These are phyloP conservation scores for Syzygium syzygioides DNA, from an alignment of 441 rosid genomes.

Conservation along the genomic window DNA sequence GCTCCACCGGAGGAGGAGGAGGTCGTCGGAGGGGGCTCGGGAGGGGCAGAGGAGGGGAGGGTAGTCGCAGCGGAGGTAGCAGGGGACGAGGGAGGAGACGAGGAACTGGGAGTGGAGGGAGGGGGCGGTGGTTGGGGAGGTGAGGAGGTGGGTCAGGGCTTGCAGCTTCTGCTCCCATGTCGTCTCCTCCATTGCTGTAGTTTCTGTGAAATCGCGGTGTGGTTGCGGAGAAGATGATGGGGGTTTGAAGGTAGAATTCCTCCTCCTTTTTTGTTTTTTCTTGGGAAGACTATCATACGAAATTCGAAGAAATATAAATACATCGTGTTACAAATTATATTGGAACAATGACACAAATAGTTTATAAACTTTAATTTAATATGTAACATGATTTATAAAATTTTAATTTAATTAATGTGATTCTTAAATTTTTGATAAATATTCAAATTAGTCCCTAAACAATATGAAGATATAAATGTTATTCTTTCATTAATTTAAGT, in stretches of 20 bases:
- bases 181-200: conserved; percentile 32
- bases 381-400: no score
- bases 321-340: no score
- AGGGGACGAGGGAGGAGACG: conserved; percentile 48
- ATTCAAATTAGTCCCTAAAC: no score
- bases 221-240: background rate
- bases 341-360: no score
- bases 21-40: conserved; percentile 17
- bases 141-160: conserved; percentile 68
- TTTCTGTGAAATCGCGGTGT: background rate
- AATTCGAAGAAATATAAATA: no score
- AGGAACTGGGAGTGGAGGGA: conserved; percentile 69
- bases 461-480: no score
- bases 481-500: no score
- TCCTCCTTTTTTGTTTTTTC: no score
- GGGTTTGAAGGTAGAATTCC: background rate
- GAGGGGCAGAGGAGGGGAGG: conserved; percentile 57
- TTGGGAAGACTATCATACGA: no score
- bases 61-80: conserved; percentile 68
- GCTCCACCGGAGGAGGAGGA: conserved; percentile 44
- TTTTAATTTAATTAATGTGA: no score
- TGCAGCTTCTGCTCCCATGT: conserved; percentile 51
- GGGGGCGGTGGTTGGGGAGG: conserved; percentile 56
- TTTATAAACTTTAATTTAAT: no score
- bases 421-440: no score